These are phyloP conservation scores for Dioscorea zingiberensis DNA, from an alignment of 106 monocot genomes.

Conservation along the genomic window DNA sequence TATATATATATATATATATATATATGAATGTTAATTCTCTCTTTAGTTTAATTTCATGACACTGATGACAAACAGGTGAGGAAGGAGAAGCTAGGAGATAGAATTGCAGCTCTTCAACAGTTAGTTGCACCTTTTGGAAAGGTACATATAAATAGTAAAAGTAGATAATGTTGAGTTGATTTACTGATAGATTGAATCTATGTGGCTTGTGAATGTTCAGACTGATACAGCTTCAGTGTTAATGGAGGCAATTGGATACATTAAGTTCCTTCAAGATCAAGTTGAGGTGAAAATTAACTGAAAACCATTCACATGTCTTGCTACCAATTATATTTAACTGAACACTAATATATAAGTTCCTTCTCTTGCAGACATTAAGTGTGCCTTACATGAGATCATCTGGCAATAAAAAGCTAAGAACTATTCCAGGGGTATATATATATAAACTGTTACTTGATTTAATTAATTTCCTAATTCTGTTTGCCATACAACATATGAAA, in stretches of 20 bases:
- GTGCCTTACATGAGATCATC: conserved; percentile 57
- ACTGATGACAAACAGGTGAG: conserved; percentile 40
- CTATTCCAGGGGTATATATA: conserved; percentile 33
- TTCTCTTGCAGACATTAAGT: conserved; percentile 60
- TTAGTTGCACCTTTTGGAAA: conserved; percentile 90
- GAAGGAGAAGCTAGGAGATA: conserved; percentile 88
- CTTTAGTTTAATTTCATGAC: not conserved
- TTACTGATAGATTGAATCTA: not conserved
- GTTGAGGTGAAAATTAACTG: conserved; percentile 37
- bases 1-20: conserved; percentile 2
- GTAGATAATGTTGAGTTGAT: not conserved
- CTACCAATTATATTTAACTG: too few relatives aligned
- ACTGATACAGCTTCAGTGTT: conserved; percentile 55
- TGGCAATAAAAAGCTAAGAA: conserved; percentile 13
- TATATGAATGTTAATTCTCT: not conserved
- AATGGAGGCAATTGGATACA: conserved; percentile 65
- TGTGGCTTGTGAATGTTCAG: conserved; percentile 14
- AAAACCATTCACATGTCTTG: too few relatives aligned
- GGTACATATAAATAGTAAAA: conserved; percentile 21
- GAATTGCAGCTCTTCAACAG: conserved; percentile 86
- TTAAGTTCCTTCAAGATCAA: conserved; percentile 57
- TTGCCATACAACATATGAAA: too few relatives aligned
- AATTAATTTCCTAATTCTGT: too few relatives aligned
- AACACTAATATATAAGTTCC: too few relatives aligned
- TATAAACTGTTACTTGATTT: too few relatives aligned